phyloP scores from a whole-genome alignment of 2,329 filamentous ascomycete species.

The Neofusicoccum laricinum region DNA sequence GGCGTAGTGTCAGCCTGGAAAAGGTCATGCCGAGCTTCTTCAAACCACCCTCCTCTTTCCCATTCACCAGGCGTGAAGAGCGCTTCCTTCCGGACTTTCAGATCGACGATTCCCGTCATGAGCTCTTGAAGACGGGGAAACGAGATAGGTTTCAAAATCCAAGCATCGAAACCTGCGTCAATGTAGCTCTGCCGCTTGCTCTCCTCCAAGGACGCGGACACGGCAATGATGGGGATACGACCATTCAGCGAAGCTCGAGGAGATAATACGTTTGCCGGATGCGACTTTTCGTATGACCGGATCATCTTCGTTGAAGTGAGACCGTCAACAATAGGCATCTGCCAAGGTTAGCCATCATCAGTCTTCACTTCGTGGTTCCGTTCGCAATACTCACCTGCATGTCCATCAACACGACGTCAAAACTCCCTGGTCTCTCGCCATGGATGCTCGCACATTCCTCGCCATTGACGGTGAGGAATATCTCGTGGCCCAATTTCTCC shows the following conservation, averaged over 20 bases:
- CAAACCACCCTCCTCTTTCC: slow-evolving; percentile 87
- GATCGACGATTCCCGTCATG: slow-evolving; percentile 66
- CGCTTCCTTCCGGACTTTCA: slow-evolving; percentile 56
- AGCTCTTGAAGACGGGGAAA: slow-evolving; percentile 71
- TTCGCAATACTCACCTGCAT: slow-evolving; percentile 65
- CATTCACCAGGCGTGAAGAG: slow-evolving; percentile 71
- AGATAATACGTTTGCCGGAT: slow-evolving; percentile 54
- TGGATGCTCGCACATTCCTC: slow-evolving; percentile 77
- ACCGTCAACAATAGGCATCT: slow-evolving; percentile 94
- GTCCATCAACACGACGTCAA: slow-evolving; percentile 86
- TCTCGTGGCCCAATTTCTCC: slow-evolving; percentile 70
- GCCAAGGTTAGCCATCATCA: neutral
- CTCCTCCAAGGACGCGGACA: slow-evolving; percentile 79
- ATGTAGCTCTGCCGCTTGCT: slow-evolving; percentile 66
- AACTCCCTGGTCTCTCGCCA: slow-evolving; percentile 58
- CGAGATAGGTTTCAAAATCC: slow-evolving; percentile 86
- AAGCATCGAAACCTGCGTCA: slow-evolving; percentile 79
- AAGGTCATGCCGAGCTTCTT: slow-evolving; percentile 36
- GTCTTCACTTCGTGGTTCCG: no score
- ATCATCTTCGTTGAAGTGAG: slow-evolving; percentile 81
- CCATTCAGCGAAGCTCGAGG: slow-evolving; percentile 58
- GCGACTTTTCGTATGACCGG: slow-evolving; percentile 63
- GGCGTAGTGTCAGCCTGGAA: slow-evolving; percentile 39
- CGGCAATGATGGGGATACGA: slow-evolving; percentile 77
- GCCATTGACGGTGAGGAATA: slow-evolving; percentile 74